A percentile compares a stretch with the other conserved stretches of the same genome.
Evolutionary conservation across 208 protist species (phyloP).

Genomic region (Leishmania lainsoni): DNA sequence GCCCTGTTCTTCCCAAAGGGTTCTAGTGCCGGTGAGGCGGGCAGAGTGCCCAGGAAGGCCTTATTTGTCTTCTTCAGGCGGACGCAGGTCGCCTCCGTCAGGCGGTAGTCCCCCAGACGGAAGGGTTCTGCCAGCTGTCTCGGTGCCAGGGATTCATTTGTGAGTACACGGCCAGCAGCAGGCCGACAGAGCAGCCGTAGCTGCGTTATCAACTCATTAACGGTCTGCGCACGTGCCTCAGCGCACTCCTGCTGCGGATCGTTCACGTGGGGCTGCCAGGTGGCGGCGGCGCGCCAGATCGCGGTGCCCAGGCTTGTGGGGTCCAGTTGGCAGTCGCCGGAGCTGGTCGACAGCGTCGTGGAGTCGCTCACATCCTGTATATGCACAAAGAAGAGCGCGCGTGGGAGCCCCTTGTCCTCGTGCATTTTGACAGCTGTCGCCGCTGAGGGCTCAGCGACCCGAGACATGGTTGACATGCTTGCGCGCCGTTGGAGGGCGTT

Average conservation of each 20-base stretch:
- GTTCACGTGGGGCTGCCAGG: neutral
- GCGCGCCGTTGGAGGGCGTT: neutral
- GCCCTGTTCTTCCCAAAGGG: neutral
- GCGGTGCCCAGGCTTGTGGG: slow-evolving; percentile 8
- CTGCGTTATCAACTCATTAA: slow-evolving; percentile 9
- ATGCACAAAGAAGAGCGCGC: slow-evolving; percentile 70
- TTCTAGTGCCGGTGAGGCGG: neutral
- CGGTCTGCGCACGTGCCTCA: slow-evolving; percentile 4
- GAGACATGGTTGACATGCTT: slow-evolving; percentile 6
- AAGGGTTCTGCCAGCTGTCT: slow-evolving; percentile 60
- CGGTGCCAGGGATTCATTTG: slow-evolving; percentile 52
- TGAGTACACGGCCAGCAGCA: slow-evolving; percentile 29
- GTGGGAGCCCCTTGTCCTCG: slow-evolving; percentile 37
- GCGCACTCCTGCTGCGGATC: neutral
- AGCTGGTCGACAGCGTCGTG: slow-evolving; percentile 4
- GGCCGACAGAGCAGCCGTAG: slow-evolving; percentile 26
- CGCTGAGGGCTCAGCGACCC: neutral
- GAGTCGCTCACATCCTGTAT: slow-evolving; percentile 50
- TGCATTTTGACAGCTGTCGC: neutral
- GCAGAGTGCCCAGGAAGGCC: slow-evolving; percentile 20
- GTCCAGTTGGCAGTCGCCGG: neutral
- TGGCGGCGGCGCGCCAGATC: slow-evolving; percentile 14
- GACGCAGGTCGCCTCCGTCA: slow-evolving; percentile 29
- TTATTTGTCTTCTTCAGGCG: slow-evolving; percentile 48
- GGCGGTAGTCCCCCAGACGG: slow-evolving; percentile 68